These are phyloP conservation scores for Paulownia fortunei DNA, from an alignment of 257 asterid genomes.

Conservation along the genomic window DNA sequence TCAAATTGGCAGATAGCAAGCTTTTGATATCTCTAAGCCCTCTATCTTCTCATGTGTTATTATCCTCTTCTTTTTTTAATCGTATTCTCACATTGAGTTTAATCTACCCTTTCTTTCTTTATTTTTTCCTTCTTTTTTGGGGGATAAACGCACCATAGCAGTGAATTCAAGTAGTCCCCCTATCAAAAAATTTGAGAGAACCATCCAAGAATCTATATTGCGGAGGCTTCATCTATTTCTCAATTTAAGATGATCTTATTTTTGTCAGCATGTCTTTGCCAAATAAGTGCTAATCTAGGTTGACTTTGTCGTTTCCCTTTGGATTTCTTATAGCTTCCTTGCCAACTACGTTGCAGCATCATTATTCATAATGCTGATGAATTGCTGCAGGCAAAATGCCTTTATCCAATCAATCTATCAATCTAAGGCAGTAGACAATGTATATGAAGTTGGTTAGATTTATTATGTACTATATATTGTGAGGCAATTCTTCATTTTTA, in stretches of 20 bases:
- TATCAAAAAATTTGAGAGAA: too few species aligned
- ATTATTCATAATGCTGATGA: not conserved
- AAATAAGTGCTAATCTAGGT: not conserved
- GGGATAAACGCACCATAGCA: too few species aligned
- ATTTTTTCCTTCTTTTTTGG: not conserved
- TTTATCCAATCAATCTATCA: not conserved
- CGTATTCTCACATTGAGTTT: too few species aligned
- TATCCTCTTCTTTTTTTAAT: not conserved
- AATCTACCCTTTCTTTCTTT: not conserved
- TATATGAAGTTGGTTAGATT: not conserved
- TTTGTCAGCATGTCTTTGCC: not conserved
- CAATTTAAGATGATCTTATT: not conserved
- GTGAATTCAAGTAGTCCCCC: too few species aligned
- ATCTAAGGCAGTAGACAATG: not conserved
- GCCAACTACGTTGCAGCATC: not conserved
- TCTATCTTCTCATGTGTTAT: not conserved
- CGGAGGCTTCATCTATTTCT: not conserved
- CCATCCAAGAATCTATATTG: not conserved
- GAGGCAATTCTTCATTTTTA: not conserved
- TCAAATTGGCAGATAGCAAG: not conserved
- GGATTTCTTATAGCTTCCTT: conserved; percentile 6
- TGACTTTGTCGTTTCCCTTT: not conserved
- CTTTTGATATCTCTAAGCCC: too few species aligned
- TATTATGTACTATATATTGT: not conserved
- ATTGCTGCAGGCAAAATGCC: not conserved